Conservation (phyloP, 192 early-diverging fungal genomes). For the Backusella tarrabulga region DNA sequence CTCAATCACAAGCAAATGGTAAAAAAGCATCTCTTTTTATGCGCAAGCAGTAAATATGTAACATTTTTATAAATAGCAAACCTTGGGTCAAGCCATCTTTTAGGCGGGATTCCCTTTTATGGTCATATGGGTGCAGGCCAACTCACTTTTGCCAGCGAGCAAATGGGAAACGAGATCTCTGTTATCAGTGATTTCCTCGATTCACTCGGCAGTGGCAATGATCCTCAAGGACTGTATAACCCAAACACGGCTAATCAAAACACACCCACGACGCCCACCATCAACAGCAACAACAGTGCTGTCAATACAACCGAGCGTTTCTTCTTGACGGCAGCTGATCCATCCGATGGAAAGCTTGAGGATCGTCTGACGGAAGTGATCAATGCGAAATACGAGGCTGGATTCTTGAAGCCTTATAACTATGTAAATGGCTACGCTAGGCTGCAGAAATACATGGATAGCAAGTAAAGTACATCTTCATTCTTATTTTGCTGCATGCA, state of each 20-base stretch:
- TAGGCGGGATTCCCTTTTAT: slow-evolving; percentile 36
- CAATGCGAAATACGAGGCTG: slow-evolving; percentile 94
- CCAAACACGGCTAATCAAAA: slow-evolving; percentile 1
- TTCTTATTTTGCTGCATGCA: not conserved
- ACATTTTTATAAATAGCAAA: not conserved
- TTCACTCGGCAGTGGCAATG: slow-evolving; percentile 39
- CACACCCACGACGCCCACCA: not conserved
- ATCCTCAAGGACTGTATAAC: slow-evolving; percentile 3
- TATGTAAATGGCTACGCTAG: slow-evolving; percentile 90
- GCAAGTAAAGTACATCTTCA: slow-evolving; percentile 41
- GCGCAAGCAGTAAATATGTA: too few species aligned
- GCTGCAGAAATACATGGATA: slow-evolving; percentile 92
- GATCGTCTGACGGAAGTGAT: slow-evolving; percentile 91
- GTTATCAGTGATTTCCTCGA: slow-evolving; percentile 68
- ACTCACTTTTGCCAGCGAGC: slow-evolving; percentile 70
- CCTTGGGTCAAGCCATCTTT: slow-evolving; percentile 21
- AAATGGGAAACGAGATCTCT: slow-evolving; percentile 78
- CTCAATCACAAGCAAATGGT: slow-evolving; percentile 17
- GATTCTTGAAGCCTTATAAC: slow-evolving; percentile 95
- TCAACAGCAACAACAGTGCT: not conserved
- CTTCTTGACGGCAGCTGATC: slow-evolving; percentile 92
- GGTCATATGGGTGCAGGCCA: slow-evolving; percentile 45
- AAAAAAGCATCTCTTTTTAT: too few species aligned
- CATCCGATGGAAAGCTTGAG: slow-evolving; percentile 79
- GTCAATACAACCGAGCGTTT: slow-evolving; percentile 79